Percentiles rank a stretch among this genome's conserved stretches.
Conservation (phyloP, 371 early-diverging fungal species). For the Dinochytrium kinnereticum region DNA sequence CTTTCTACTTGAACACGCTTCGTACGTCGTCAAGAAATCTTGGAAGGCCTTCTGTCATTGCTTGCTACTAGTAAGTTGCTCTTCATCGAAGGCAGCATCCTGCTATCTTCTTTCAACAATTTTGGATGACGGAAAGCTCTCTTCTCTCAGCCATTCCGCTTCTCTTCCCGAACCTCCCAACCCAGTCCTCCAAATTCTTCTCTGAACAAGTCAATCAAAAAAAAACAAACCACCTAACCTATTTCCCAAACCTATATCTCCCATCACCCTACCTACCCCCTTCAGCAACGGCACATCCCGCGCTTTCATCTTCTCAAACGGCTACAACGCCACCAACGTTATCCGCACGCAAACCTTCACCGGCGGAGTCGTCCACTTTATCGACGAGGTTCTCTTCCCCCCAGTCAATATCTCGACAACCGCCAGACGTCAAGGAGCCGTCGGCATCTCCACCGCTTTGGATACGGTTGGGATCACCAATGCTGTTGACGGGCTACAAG, state of each 20-base stretch:
- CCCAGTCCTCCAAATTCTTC: no score
- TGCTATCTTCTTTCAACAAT: neutral
- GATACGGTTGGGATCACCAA: slow-evolving; percentile 14
- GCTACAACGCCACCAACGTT: no score
- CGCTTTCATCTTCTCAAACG: no score
- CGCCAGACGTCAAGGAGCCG: slow-evolving; percentile 12
- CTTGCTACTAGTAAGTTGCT: no score
- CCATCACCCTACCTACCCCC: slow-evolving; percentile 15
- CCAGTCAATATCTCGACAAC: slow-evolving; percentile 12
- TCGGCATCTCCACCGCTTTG: slow-evolving; percentile 24
- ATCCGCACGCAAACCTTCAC: no score
- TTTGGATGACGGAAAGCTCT: neutral
- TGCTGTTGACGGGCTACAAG: slow-evolving; percentile 29
- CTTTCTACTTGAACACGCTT: neutral
- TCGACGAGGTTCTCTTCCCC: slow-evolving; percentile 26
- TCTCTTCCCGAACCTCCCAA: no score
- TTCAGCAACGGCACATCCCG: slow-evolving; percentile 22
- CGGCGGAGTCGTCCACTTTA: slow-evolving; percentile 31
- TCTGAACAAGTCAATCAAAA: no score
- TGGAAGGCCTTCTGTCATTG: no score
- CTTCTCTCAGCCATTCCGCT: no score
- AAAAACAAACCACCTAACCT: no score
- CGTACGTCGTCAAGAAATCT: neutral
- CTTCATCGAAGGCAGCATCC: neutral
- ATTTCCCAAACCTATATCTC: neutral